phyloP scores from a whole-genome alignment of 129 eudicot species.

The Pseudognaphalium luteoalbum region DNA sequence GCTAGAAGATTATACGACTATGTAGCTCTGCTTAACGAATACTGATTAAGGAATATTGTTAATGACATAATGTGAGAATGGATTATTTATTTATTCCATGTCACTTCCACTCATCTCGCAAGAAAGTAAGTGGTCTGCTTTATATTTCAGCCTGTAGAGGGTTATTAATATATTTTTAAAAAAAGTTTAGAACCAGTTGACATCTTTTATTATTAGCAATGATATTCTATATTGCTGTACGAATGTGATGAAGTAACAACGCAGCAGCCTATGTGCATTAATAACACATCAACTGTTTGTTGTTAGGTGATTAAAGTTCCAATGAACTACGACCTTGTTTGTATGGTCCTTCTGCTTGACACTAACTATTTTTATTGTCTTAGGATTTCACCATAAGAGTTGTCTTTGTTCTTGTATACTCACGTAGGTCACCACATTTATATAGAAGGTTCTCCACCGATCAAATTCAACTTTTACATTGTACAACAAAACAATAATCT shows the following conservation, averaged over 20 bases:
- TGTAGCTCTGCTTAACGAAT: constrained; percentile 6
- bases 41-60: neutral
- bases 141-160: no score
- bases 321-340: constrained; percentile 10
- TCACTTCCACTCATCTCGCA: constrained; percentile 15
- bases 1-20: constrained; percentile 14
- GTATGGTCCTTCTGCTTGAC: constrained; percentile 8
- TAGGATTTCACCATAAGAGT: neutral
- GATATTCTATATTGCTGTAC: neutral
- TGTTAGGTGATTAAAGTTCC: constrained; percentile 6
- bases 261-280: constrained; percentile 11
- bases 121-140: neutral
- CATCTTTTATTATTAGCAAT: constrained; percentile 12
- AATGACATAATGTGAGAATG: neutral
- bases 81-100: constrained; percentile 1
- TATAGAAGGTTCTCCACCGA: constrained; percentile 6
- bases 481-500: neutral
- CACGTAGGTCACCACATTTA: neutral
- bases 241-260: constrained; percentile 20
- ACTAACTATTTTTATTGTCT: neutral
- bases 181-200: constrained; percentile 4
- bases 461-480: neutral
- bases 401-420: constrained; percentile 1
- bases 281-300: neutral
- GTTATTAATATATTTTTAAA: neutral